Evolutionary conservation across 805 yeast genomes (phyloP), one percentile per base, ranked within the genome.

Genomic region (Kuraishia cidri): DNA sequence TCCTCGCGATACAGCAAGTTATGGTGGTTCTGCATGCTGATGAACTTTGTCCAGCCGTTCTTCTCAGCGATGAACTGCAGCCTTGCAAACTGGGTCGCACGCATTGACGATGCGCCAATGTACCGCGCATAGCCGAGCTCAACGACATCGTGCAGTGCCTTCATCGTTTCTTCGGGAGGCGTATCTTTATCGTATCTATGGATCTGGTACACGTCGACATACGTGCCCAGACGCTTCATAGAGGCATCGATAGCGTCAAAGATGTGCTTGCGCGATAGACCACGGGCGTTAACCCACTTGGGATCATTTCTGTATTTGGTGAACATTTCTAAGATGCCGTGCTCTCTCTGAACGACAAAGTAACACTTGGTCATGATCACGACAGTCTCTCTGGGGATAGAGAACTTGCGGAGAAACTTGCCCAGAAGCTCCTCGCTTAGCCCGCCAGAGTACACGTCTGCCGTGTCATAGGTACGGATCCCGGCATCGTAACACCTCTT

Each of bases 91-190:
- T 75, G 72, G 12, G 56, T 49, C 1, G 77, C 67, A 40, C 59
- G 57, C 82, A 77, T 75, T 2, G 77, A 54, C 1, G 80, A 74
- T 2, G 82, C 80, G 11, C 83, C 82, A 37, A 76, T 62, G 47
- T 75, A 76, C 32, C 79, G 56, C 3, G 61, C 60, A 15, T 54
- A 45, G 10, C 79, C 79, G 22, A 43, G 35, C 25, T 60, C 56
- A 14, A 72, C 67, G n/a, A 69, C 59, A 39, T 67, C 74, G 44
- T 75, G 66, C 45, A 75, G 54, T 1, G 79, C 68, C 43, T 53
- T 65, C 78, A 75, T 72, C 22, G 63, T 66, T 41, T 75, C 82
- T 32, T 62, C 61, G 34, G 64, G 58, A 20, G 77, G 72, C 3
- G 69, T 62, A 4, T 54, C 45, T 16, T 42, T 44, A 47, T 75